Conservation (phyloP, 805 yeast genomes). For the Yamadazyma olivae region DNA sequence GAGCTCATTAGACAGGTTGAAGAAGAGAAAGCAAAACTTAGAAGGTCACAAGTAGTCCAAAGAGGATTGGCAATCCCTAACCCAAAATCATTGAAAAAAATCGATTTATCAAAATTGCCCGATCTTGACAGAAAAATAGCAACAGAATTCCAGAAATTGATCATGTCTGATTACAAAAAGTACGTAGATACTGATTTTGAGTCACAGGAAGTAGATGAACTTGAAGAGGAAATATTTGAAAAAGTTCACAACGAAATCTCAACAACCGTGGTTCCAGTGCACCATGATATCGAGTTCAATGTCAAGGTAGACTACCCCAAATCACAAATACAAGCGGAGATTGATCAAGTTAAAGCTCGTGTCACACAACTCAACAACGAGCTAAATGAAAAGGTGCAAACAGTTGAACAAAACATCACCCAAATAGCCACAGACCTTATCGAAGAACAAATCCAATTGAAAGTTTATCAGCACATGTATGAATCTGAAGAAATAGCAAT, state of each 20-base stretch:
- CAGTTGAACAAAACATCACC: background rate
- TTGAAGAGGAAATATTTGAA: conserved; percentile 24
- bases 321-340: background rate
- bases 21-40: conserved; percentile 25
- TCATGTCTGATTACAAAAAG: conserved; percentile 41
- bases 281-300: background rate
- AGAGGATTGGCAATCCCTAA: conserved; percentile 42
- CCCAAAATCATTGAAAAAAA: conserved; percentile 12
- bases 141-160: conserved; percentile 30
- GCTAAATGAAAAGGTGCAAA: conserved; percentile 1
- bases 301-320: conserved; percentile 3
- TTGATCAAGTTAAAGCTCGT: background rate
- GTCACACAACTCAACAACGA: conserved; percentile 2
- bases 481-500: conserved; percentile 8
- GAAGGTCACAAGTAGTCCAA: conserved; percentile 49
- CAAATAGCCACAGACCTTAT: background rate
- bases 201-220: conserved; percentile 21
- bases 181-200: conserved; percentile 17
- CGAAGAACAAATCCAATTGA: background rate
- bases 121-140: conserved; percentile 19
- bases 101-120: background rate
- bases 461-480: conserved; percentile 2
- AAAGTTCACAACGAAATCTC: conserved; percentile 4
- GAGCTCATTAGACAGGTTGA: conserved; percentile 22
- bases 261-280: background rate